These are phyloP conservation scores for Trichophyton schoenleinii DNA, from an alignment of 2,329 filamentous ascomycete genomes.

Conservation along the genomic window DNA sequence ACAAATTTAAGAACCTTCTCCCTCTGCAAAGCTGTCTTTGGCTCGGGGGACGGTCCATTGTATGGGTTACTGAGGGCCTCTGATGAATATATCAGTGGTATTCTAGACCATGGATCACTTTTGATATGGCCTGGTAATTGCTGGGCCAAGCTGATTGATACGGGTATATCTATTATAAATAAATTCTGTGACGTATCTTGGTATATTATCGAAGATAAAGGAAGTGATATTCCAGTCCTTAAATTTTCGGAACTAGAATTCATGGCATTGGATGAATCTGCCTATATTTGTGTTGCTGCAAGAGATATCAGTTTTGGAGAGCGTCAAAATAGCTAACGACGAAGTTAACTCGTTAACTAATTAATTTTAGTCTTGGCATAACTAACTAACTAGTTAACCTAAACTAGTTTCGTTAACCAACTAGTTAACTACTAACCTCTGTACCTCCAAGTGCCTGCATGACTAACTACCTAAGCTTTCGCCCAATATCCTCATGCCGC, in stretches of 20 bases:
- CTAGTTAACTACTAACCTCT: too few species aligned
- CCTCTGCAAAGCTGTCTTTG: conserved; percentile 37
- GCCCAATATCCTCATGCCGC: too few species aligned
- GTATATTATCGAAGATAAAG: conserved; percentile 36
- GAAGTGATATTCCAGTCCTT: neutral
- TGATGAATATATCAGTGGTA: conserved; percentile 29
- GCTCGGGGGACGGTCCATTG: conserved; percentile 33
- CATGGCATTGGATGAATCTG: neutral
- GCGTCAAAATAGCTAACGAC: neutral
- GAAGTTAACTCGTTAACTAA: too few species aligned
- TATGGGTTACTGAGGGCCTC: conserved; percentile 37
- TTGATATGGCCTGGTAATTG: conserved; percentile 16
- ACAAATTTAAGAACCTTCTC: conserved; percentile 27
- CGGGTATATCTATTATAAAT: conserved; percentile 46
- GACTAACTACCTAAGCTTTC: too few species aligned
- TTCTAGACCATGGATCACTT: conserved; percentile 11
- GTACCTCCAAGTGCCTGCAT: too few species aligned
- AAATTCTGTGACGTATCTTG: conserved; percentile 34
- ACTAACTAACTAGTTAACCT: too few species aligned
- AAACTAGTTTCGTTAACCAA: too few species aligned
- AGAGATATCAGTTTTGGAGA: neutral
- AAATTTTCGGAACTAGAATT: neutral
- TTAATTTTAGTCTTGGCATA: neutral
- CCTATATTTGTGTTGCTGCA: neutral
- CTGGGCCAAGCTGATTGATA: conserved; percentile 45